Evolutionary conservation across 129 eudicot genomes (phyloP), one percentile per base, ranked within the genome.

Genomic region (Kitagawia praeruptora): DNA sequence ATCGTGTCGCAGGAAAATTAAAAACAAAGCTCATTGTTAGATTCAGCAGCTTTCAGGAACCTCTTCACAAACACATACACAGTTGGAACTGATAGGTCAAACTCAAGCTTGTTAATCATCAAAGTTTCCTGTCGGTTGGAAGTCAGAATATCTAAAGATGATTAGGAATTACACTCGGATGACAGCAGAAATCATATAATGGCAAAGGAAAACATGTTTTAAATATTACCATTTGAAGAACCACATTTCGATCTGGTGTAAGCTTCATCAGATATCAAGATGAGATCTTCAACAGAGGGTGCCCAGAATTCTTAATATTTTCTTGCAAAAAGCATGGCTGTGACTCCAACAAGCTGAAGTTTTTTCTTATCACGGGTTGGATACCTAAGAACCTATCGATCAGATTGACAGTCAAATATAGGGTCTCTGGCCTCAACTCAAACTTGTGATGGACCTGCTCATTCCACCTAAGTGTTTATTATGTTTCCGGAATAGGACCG

Each of bases 271-370:
- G 97, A 95, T 63, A 92, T 95, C 63, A 95, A 86, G 8, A 95
- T 78, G 82, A 95, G 72, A 86, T 95, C 99, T 2, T 95, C 97
- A 14, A 92, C 87, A 64, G 87, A 80, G 0, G 99, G 99, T 64
- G 90, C 97, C 0, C 89, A 89, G 75, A 92, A 89, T 78, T 95
- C 99, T 75, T 95, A 97, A 39, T 95, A 95, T 80, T 95, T 95
- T 91, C 99, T 90, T 18, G 99, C 97, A 42, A 95, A 76, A 37
- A 95, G 99, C 91, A 92, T 64, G n/a, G 97, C 96, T n/a, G n/a
- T n/a, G n/a, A n/a, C n/a, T n/a, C n/a, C n/a, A n/a, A n/a, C n/a
- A n/a, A n/a, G n/a, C n/a, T 31, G 34, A 31, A 0, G 34, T 31
- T 31, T 31, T 31, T 31, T 31, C 34, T 31, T 31, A 31, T 31